Percentiles rank a stretch among this genome's conserved stretches.
phyloP scores from a whole-genome alignment of 208 protist genomes.

The Crithidia fasciculata region DNA sequence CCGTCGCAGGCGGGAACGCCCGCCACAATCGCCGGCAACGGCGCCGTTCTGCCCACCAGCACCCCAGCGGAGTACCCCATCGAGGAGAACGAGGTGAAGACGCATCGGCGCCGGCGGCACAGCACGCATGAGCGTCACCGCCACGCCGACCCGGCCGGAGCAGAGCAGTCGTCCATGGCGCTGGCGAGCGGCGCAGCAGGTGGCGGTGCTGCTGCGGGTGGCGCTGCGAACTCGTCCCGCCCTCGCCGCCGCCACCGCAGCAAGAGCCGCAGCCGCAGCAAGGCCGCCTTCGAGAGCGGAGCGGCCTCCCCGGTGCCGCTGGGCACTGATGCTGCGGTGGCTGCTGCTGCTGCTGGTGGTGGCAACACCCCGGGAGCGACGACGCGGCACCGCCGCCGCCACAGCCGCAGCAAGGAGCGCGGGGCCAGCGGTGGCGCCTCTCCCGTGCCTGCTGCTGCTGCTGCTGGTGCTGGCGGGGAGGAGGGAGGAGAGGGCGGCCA shows the following conservation, averaged over 20 bases:
- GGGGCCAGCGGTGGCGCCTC: neutral
- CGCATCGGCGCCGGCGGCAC: conserved; percentile 19
- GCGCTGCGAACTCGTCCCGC: conserved; percentile 13
- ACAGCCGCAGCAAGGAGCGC: conserved; percentile 11
- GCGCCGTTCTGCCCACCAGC: neutral
- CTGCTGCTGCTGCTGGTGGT: neutral
- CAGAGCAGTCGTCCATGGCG: conserved; percentile 17
- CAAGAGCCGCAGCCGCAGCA: conserved; percentile 22
- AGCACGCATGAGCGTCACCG: conserved; percentile 24
- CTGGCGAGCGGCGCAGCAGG: too few species aligned
- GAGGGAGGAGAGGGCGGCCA: conserved; percentile 3
- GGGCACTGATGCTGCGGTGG: conserved; percentile 14
- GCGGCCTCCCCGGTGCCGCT: conserved; percentile 4
- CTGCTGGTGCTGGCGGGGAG: neutral
- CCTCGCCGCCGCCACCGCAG: conserved; percentile 27
- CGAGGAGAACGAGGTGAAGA: conserved; percentile 21
- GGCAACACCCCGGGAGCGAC: conserved; percentile 6
- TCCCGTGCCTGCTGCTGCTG: neutral
- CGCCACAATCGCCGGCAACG: conserved; percentile 3
- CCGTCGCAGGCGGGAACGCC: neutral
- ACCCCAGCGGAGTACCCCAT: conserved; percentile 16
- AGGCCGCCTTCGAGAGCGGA: conserved; percentile 29
- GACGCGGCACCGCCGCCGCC: conserved; percentile 12
- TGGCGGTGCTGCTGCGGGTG: neutral
- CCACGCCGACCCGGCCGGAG: conserved; percentile 23